Evolutionary conservation across 768 basidiomycete species (phyloP), one percentile per base, ranked within the genome.

Genomic region (Hygrocybe punicea): DNA sequence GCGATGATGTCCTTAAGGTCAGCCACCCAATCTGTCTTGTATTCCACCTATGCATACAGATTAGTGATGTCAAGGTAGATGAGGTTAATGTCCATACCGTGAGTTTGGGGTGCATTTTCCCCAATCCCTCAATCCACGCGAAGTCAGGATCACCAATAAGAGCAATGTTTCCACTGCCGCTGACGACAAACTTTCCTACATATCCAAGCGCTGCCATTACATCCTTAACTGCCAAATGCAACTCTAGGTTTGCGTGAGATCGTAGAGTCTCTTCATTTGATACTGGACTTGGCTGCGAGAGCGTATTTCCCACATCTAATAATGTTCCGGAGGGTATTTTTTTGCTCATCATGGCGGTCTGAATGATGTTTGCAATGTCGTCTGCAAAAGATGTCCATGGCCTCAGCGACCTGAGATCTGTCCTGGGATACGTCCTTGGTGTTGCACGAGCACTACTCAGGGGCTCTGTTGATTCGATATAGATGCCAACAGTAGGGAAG

Each of bases 21-120:
- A 16, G 58, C 58, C 6, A n/a, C 58, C 58, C 58, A 59, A 34
- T 59, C 37, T 49, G 58, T 59, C 54, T 59, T 56, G 47, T 59
- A 59, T 35, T 59, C 58, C 42, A 59, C 46, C 58, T 59, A 23
- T 29, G 24, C 34, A 37, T 34, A 53, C 37, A 16, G 25, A 17
- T 58, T 37, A 48, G 51, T 36, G 29, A 29, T 25, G 13, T 16
- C 35, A 36, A 16, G 50, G 21, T 53, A 40, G 44, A 46, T 24
- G 16, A 54, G 51, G 19, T 19, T 55, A 25, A 55, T 42, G 44
- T 42, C 34, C 57, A 17, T 37, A 58, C 57, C 40, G 54, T 44
- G 36, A 58, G 47, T 44, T 55, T 58, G 42, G 57, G 57, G 51
- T 58, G 57, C 54, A 17, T 19, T 21, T 17, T 49, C n/a, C 33